Percentiles rank a stretch among this genome's conserved stretches.
Conservation (phyloP, 1,139 yeast species). For the Sugiyamaella pinicola region DNA sequence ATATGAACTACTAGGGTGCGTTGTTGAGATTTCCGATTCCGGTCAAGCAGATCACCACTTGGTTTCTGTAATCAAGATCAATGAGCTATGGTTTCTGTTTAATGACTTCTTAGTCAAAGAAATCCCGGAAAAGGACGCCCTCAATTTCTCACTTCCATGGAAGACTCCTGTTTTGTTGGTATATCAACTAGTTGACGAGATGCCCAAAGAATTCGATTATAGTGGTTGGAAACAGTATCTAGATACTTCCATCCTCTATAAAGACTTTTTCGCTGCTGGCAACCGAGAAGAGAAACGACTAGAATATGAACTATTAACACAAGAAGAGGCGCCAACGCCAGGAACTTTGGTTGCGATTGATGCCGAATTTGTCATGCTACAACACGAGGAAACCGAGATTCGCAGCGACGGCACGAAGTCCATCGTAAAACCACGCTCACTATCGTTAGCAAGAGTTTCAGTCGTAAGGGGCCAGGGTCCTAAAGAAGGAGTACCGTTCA, state of each 20-base stretch:
- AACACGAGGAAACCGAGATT: conserved; percentile 80
- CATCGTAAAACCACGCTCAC: conserved; percentile 70
- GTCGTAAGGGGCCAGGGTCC: conserved; percentile 73
- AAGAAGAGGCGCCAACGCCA: conserved; percentile 67
- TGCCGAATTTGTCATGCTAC: conserved; percentile 89
- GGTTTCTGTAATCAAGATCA: conserved; percentile 49
- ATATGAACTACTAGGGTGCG: conserved; percentile 43
- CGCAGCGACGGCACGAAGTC: conserved; percentile 68
- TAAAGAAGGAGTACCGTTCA: conserved; percentile 73
- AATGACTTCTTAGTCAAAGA: conserved; percentile 91
- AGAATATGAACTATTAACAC: conserved; percentile 67
- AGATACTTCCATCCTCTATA: conserved; percentile 66
- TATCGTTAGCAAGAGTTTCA: conserved; percentile 86
- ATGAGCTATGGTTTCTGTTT: conserved; percentile 71
- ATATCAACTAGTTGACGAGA: conserved; percentile 53
- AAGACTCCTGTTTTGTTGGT: conserved; percentile 77
- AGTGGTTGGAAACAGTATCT: conserved; percentile 49
- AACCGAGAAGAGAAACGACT: conserved; percentile 59
- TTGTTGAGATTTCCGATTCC: conserved; percentile 42
- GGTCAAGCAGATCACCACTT: conserved; percentile 40
- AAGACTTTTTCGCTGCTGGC: conserved; percentile 76
- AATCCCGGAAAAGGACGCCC: conserved; percentile 66
- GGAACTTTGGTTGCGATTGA: conserved; percentile 90
- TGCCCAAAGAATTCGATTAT: conserved; percentile 46
- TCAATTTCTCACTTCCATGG: conserved; percentile 73